These are phyloP conservation scores for Omphalea diandra DNA, from an alignment of 441 rosid genomes.

Conservation along the genomic window DNA sequence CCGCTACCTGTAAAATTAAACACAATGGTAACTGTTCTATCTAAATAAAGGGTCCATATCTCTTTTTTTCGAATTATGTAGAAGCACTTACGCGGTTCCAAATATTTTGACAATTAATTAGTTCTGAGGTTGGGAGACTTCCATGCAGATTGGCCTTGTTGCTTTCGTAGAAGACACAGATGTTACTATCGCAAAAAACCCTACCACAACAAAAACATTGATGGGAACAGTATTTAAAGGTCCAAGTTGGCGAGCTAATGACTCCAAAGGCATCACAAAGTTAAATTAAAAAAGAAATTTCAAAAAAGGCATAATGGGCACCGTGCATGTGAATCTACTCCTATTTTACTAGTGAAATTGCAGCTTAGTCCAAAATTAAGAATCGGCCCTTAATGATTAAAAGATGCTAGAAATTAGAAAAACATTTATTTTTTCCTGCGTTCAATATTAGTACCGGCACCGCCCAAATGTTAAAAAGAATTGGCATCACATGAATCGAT, in stretches of 20 bases:
- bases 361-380: background rate
- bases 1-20: background rate
- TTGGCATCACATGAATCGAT: background rate
- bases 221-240: background rate
- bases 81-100: background rate
- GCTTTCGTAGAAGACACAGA: background rate
- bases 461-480: background rate
- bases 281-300: background rate
- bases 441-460: background rate
- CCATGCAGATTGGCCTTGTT: background rate
- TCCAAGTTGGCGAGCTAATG: slow-evolving; percentile 6
- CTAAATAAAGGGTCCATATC: no score
- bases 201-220: background rate
- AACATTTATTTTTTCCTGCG: background rate
- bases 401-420: slow-evolving; percentile 5
- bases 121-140: slow-evolving; percentile 5
- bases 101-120: background rate
- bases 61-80: background rate
- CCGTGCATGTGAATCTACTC: slow-evolving; percentile 7
- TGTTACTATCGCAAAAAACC: background rate
- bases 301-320: background rate
- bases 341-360: slow-evolving; percentile 1
- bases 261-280: slow-evolving; percentile 4
- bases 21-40: no score
- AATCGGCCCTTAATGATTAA: background rate